These are phyloP conservation scores for Neofusicoccum laricinum DNA, from an alignment of 2,329 filamentous ascomycete species.

Conservation along the genomic window DNA sequence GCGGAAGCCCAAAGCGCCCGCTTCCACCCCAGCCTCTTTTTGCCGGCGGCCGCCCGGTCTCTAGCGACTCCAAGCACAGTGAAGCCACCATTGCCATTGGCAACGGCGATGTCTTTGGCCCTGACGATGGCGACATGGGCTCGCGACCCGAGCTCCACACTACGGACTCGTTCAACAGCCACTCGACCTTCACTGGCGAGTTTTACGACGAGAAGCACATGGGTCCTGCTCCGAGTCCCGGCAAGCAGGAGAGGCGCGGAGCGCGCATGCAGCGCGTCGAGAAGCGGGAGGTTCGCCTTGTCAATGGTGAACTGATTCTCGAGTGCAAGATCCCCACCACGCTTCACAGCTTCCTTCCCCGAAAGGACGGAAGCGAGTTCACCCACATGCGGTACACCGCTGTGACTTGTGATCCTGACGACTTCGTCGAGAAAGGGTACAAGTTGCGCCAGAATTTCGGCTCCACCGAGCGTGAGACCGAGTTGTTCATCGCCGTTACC, in stretches of 20 bases:
- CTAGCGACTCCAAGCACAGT: slow-evolving; percentile 42
- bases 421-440: slow-evolving; percentile 85
- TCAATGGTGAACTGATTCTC: slow-evolving; percentile 95
- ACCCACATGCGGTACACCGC: slow-evolving; percentile 99
- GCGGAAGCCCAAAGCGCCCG: slow-evolving; percentile 80
- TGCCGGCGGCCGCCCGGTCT: slow-evolving; percentile 51
- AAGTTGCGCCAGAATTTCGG: slow-evolving; percentile 90
- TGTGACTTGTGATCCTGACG: slow-evolving; percentile 95
- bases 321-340: slow-evolving; percentile 99
- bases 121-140: slow-evolving; percentile 51
- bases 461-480: slow-evolving; percentile 78
- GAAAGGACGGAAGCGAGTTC: slow-evolving; percentile 91
- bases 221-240: slow-evolving; percentile 74
- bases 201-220: slow-evolving; percentile 66
- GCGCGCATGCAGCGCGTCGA: slow-evolving; percentile 83
- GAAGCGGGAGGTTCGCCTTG: slow-evolving; percentile 90
- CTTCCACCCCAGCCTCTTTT: slow-evolving; percentile 88
- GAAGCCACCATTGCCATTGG: slow-evolving; percentile 71
- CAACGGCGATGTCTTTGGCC: slow-evolving; percentile 69
- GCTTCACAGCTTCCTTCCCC: slow-evolving; percentile 91
- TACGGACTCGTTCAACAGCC: slow-evolving; percentile 61
- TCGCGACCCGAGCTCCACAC: slow-evolving; percentile 56
- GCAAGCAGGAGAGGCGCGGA: slow-evolving; percentile 82
- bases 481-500: slow-evolving; percentile 93
- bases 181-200: slow-evolving; percentile 57